Evolutionary conservation across 805 yeast species (phyloP), one percentile per base, ranked within the genome.

Genomic region (Tetrapisispora fleetii): DNA sequence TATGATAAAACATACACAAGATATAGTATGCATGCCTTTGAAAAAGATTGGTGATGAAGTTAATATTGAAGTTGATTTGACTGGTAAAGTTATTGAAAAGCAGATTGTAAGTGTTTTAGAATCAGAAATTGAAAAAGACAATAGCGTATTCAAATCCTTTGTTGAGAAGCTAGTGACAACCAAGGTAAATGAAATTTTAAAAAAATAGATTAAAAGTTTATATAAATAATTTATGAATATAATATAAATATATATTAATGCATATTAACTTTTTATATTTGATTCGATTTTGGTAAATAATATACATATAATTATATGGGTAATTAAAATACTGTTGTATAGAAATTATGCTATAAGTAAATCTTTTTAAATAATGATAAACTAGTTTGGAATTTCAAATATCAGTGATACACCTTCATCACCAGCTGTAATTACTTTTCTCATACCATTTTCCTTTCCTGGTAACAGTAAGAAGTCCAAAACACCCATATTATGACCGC

Each of bases 401-500:
- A 91, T 78, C 54, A 91, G 71, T 13, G 95, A 79, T 32, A 93
- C 96, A 56, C 96, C 96, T 67, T 93, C 99, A 65, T 93, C 99
- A 54, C 97, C 97, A 14, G 96, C 99, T 19, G 97, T 87, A 36
- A 89, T 75, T 41, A 93, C 60, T 63, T 82, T 81, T 46, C 76
- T 74, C 22, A 46, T 47, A 27, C 46, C 27, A 45, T 51, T 52
- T 13, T 49, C 43, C n/a, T 49, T 35, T 42, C 77, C 69, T 38
- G 78, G 80, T 49, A 80, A 77, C 40, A 83, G 61, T 18, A 83
- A 80, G 62, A 93, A 91, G 58, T 88, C 97, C 54, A 93, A 74
- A 18, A 93, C 81, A 53, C 98, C 98, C 85, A 86, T 85, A 67
- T 84, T 85, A 65, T 93, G 99, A 21, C 99, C 99, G 38, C 80